These are phyloP conservation scores for Calcarisporium arbuscula DNA, from an alignment of 2,329 filamentous ascomycete species.

Conservation along the genomic window DNA sequence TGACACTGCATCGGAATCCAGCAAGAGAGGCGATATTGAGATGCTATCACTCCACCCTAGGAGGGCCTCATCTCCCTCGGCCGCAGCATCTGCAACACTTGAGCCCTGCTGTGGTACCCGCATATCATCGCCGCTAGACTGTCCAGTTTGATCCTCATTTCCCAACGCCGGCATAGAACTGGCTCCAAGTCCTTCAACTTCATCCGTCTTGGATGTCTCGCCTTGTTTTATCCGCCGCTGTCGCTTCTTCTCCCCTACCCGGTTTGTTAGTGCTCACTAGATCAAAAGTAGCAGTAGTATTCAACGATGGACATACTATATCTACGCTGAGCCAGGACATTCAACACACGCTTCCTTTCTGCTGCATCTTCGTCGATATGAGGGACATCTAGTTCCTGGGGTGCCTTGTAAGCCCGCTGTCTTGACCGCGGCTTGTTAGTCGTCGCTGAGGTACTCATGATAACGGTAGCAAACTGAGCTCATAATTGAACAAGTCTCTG, in stretches of 20 bases:
- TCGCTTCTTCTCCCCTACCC: conserved; percentile 26
- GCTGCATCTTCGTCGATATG: conserved; percentile 43
- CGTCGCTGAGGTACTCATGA: too few relatives aligned
- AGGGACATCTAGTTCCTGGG: conserved; percentile 35
- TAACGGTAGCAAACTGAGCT: too few relatives aligned
- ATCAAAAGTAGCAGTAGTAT: background rate
- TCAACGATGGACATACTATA: conserved; percentile 31
- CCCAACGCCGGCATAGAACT: too few relatives aligned
- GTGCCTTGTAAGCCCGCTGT: conserved; percentile 34
- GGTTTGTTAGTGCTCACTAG: conserved; percentile 1
- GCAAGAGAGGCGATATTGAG: conserved; percentile 12
- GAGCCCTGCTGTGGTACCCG: too few relatives aligned
- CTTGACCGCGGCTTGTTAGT: conserved; percentile 24
- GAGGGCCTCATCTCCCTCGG: too few relatives aligned
- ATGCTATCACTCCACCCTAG: too few relatives aligned
- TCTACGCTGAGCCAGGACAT: conserved; percentile 47
- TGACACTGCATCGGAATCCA: conserved; percentile 7
- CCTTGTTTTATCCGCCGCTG: conserved; percentile 18
- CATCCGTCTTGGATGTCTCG: background rate
- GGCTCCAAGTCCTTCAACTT: too few relatives aligned
- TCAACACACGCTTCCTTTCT: conserved; percentile 47
- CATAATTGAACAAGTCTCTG: too few relatives aligned
- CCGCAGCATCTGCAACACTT: too few relatives aligned
- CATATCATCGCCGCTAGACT: too few relatives aligned
- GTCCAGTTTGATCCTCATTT: too few relatives aligned